Base-by-base conservation (phyloP, 768 basidiomycete species). In the Podaxis sp. region DNA sequence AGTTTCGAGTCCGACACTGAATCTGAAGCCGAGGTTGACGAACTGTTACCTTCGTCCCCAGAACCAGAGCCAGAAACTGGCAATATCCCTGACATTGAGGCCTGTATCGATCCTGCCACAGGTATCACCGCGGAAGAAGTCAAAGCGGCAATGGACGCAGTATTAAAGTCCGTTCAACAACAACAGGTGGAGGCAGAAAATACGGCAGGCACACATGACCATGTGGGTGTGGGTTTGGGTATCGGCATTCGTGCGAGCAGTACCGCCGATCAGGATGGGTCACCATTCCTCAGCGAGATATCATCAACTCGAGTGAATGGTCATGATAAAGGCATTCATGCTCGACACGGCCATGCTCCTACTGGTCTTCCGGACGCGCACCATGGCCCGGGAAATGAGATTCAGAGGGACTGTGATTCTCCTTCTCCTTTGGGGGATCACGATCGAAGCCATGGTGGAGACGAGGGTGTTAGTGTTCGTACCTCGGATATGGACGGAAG, bases 61-160 rank as follows among this genome's bases (percentile, higher is more conserved):
- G 51, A 65, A 61, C 46, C 65, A 38, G 63, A 59, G 49, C 28
- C 42, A 39, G 57, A 36, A 38, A 40, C 51, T n/a, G 28, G 24
- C 24, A 51, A 33, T 8, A 57, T 59, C 17, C 22, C 24, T 46
- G 62, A 63, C 17, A 59, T 59, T 49, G 57, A 63, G 13, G 55
- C 49, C 8, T 57, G 61, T 22, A 56, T 63, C 22, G 62, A 66
- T 40, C 61, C 65, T 12, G 49, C 64, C 19, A 61, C 61, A 53
- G 57, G 56, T 19, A 59, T 54, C 52, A 57, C 61, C 44, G 62
- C 57, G 36, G 65, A 66, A 57, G 65, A 63, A 33, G 61, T 65
- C 12, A 63, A 63, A 62, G 49, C 59, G 19, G 53, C 65, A 28
- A 55, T 66, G 58, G 59, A 63, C 24, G 65, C 62, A 24, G 62